Evolutionary conservation across 108 stramenopile genomes (phyloP).

Genomic region (Ochromonas danica): DNA sequence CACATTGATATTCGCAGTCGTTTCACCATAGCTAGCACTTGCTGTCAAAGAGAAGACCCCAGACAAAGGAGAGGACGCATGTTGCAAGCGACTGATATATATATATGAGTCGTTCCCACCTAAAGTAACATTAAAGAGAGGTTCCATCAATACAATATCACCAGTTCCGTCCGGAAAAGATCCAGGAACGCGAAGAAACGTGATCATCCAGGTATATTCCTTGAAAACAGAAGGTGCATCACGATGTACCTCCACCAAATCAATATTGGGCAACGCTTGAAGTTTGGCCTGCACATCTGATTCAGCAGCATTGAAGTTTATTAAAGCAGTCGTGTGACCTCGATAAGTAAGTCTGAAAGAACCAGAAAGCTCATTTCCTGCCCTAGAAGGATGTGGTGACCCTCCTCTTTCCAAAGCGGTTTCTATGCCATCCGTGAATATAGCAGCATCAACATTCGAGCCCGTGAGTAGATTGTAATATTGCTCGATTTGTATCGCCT

Average conservation of each 20-base stretch:
- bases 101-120: background rate
- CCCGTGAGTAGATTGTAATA: slow-evolving; percentile 47
- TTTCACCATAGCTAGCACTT: slow-evolving; percentile 30
- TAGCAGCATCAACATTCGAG: slow-evolving; percentile 56
- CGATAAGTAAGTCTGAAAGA: slow-evolving; percentile 64
- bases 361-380: slow-evolving; percentile 68
- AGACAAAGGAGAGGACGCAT: slow-evolving; percentile 48
- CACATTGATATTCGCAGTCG: slow-evolving; percentile 53
- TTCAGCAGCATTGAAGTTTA: slow-evolving; percentile 74
- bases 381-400: slow-evolving; percentile 39
- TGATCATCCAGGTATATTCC: slow-evolving; percentile 74
- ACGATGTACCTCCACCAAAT: slow-evolving; percentile 63
- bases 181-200: slow-evolving; percentile 73
- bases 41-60: slow-evolving; percentile 57
- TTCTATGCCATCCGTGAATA: slow-evolving; percentile 65
- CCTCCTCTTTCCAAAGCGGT: background rate
- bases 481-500: slow-evolving; percentile 55
- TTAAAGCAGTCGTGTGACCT: slow-evolving; percentile 61
- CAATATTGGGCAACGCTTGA: slow-evolving; percentile 72
- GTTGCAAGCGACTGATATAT: background rate
- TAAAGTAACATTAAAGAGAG: slow-evolving; percentile 19
- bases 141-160: slow-evolving; percentile 55
- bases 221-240: slow-evolving; percentile 60
- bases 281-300: slow-evolving; percentile 62
- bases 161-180: slow-evolving; percentile 68